Evolutionary conservation across 2,329 filamentous ascomycete genomes (phyloP).

Genomic region (Aspergillus sp.): DNA sequence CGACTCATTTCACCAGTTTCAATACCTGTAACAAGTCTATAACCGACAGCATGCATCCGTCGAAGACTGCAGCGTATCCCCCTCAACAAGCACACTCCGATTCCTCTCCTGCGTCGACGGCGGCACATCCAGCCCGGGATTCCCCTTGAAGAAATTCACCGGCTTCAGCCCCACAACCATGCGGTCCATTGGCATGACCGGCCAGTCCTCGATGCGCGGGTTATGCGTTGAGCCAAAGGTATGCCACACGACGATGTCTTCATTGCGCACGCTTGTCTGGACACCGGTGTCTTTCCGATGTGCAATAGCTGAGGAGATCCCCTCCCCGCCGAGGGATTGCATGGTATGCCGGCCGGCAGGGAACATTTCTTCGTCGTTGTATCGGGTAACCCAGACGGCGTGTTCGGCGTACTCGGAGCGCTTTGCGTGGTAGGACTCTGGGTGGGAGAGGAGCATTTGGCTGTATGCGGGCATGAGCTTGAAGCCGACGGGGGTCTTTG

Average conservation of each 20-base stretch:
- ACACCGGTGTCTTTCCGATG: conserved; percentile 12
- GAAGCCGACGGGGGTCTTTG: conserved; percentile 53
- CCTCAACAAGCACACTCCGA: background rate
- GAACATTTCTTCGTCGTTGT: conserved; percentile 51
- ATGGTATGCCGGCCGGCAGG: conserved; percentile 53
- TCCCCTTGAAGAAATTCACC: background rate
- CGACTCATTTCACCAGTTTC: no score
- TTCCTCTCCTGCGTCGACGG: background rate
- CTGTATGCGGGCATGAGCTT: conserved; percentile 55
- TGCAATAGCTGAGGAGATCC: conserved; percentile 20
- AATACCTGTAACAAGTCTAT: no score
- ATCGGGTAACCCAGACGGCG: conserved; percentile 54
- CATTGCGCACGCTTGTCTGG: conserved; percentile 12
- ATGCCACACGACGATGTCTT: conserved; percentile 37
- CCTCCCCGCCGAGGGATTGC: conserved; percentile 36
- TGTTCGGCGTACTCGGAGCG: conserved; percentile 53
- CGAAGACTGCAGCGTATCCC: background rate
- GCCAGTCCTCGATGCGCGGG: conserved; percentile 6
- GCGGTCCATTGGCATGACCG: conserved; percentile 6
- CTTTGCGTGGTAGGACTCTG: conserved; percentile 47
- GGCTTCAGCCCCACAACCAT: background rate
- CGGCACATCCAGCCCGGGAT: background rate
- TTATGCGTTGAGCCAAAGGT: conserved; percentile 11
- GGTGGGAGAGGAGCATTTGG: conserved; percentile 56
- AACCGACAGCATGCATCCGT: background rate